A percentile compares a stretch with the other conserved stretches of the same genome.
Conservation (phyloP, 2,329 filamentous ascomycete species). For the Coleophoma crateriformis region DNA sequence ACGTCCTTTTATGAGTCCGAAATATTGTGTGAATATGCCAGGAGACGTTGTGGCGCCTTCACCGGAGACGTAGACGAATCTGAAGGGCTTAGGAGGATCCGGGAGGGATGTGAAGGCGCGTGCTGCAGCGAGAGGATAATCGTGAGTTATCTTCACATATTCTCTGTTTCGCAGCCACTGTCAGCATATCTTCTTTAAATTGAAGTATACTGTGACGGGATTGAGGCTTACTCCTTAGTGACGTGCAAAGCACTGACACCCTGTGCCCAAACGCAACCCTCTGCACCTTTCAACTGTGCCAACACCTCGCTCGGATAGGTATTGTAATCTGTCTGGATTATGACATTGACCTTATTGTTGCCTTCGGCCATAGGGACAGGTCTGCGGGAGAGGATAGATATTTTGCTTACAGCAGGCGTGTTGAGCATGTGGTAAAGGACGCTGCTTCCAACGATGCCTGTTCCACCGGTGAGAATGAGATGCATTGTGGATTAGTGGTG, state of each 20-base stretch:
- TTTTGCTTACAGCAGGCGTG: constrained; percentile 46
- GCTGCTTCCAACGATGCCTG: constrained; percentile 57
- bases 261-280: constrained; percentile 69
- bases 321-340: constrained; percentile 63
- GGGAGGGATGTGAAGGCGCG: constrained; percentile 48
- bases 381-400: constrained; percentile 63
- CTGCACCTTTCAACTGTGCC: constrained; percentile 54
- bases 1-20: constrained; percentile 61
- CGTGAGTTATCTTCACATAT: constrained; percentile 63
- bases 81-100: constrained; percentile 41
- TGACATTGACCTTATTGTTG: constrained; percentile 57
- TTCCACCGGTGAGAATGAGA: constrained; percentile 64
- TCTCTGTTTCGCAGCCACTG: constrained; percentile 32
- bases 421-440: constrained; percentile 58
- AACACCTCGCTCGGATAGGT: constrained; percentile 54
- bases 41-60: constrained; percentile 49
- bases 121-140: constrained; percentile 60
- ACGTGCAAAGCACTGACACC: constrained; percentile 60
- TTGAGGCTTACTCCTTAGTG: constrained; percentile 43
- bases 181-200: too few relatives aligned
- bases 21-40: constrained; percentile 48
- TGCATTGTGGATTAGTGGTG: constrained; percentile 38
- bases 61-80: constrained; percentile 66
- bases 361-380: constrained; percentile 58
- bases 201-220: too few relatives aligned